Conservation (phyloP, 1,139 yeast species). For the Hyphopichia wangnamkhiaoensis region DNA sequence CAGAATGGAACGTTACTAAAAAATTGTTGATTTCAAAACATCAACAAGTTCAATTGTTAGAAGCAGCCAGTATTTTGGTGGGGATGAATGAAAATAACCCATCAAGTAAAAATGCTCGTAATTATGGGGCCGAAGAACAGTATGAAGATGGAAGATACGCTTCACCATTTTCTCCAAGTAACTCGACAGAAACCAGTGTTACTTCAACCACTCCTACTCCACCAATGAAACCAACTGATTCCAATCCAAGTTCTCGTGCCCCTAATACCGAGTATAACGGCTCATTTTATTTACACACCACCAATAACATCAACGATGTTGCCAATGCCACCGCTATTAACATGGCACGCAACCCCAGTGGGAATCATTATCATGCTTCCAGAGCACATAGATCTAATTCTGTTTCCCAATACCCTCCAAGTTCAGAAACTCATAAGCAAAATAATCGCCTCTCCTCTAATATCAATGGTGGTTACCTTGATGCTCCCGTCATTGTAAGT, state of each 20-base stretch:
- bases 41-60: conserved; percentile 85
- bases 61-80: conserved; percentile 84
- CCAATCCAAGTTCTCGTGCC: conserved; percentile 2
- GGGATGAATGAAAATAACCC: conserved; percentile 63
- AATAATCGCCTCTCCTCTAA: conserved; percentile 8
- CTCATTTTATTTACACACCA: conserved; percentile 4
- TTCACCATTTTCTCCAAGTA: conserved; percentile 13
- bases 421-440: background rate
- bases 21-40: conserved; percentile 81
- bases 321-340: conserved; percentile 4
- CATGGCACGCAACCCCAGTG: background rate
- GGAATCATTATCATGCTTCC: conserved; percentile 3
- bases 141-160: conserved; percentile 11
- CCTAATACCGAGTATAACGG: background rate
- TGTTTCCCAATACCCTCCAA: conserved; percentile 21
- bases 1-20: conserved; percentile 87
- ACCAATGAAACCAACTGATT: conserved; percentile 5
- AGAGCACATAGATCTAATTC: conserved; percentile 15
- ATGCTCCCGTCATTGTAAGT: conserved; percentile 6
- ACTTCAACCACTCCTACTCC: conserved; percentile 12
- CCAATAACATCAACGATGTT: conserved; percentile 6
- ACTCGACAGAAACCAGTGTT: conserved; percentile 10
- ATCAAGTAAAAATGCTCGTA: conserved; percentile 15
- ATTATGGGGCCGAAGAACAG: conserved; percentile 2
- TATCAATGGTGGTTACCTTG: conserved; percentile 13